A percentile compares a stretch with the other conserved stretches of the same genome.
Conservation (phyloP, 176 grass and related monocot genomes). For the Hsuehochloa calcarea region DNA sequence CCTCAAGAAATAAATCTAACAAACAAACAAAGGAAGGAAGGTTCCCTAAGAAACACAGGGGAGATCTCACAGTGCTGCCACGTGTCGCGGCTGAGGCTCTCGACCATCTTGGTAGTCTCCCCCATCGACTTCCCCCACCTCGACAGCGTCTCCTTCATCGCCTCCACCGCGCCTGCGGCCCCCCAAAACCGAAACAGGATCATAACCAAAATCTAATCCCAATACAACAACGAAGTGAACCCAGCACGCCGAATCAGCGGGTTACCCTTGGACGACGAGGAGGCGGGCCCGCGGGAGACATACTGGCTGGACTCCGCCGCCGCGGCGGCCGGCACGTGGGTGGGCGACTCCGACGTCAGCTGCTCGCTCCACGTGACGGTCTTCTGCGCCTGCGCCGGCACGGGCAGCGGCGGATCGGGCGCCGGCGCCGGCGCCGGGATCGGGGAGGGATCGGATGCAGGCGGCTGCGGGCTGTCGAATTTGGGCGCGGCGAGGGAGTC, state of each 20-base stretch:
- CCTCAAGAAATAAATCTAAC: conserved; percentile 36
- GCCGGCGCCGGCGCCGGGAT: conserved; percentile 7
- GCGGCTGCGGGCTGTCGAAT: conserved; percentile 19
- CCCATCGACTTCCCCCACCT: conserved; percentile 76
- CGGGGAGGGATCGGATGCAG: conserved; percentile 39
- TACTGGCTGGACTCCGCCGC: conserved; percentile 46
- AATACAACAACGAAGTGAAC: neutral
- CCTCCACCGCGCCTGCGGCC: conserved; percentile 63
- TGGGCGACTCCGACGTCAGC: conserved; percentile 47
- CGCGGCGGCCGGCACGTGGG: conserved; percentile 38
- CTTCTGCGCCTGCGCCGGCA: conserved; percentile 32
- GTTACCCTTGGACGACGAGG: conserved; percentile 62
- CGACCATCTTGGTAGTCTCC: conserved; percentile 66
- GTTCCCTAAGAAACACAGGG: neutral
- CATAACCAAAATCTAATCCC: conserved; percentile 20
- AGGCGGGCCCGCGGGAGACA: conserved; percentile 38
- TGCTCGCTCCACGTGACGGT: conserved; percentile 53
- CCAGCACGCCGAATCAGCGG: neutral
- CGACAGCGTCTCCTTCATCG: conserved; percentile 66
- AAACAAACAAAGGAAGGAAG: neutral
- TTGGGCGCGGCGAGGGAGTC: neutral
- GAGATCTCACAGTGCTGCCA: conserved; percentile 88
- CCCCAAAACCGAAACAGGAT: neutral
- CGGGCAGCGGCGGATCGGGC: neutral
- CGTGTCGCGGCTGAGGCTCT: conserved; percentile 81